Evolutionary conservation across 257 asterid genomes (phyloP), one percentile per base, ranked within the genome.

Genomic region (Mitragyna speciosa): DNA sequence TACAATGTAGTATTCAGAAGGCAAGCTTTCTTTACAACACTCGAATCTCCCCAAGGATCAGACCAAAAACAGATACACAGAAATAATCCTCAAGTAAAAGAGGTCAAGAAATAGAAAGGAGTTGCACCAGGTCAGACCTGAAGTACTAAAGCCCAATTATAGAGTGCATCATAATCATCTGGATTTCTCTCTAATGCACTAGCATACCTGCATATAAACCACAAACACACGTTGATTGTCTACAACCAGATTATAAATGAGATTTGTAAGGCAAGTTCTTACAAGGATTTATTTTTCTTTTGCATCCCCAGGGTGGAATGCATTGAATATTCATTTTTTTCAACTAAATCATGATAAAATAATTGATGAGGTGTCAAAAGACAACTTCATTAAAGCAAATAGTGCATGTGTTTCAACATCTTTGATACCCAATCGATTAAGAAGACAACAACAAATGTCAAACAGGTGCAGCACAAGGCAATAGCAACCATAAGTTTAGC

Each of bases 101-200:
- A 36, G 51, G 15, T 61, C 36, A 16, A n/a, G 64, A 70, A 61
- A 45, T 59, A 56, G 61, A 70, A 71, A 48, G 52, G 28, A 66
- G 3, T 73, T 83, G 82, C 82, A 76, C 39, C 43, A 71, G 47
- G 26, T 74, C 89, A 76, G 76, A 92, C 99, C 98, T 96, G 98
- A 88, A 96, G 98, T 85, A 96, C 97, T 81, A 96, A 88, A 43
- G 98, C 99, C 99, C 99, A 96, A 83, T 94, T 96, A 85, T 96
- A 96, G 86, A 96, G 90, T 33, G 99, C 99, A 86, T 96, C 98
- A 84, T 87, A 92, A 86, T 96, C 99, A 22, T 88, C 97, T 31
- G 98, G 97, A 86, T 96, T 94, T 89, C 93, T 90, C 89, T 92
- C 97, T 78, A 96, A 70, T 59, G 98, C 92, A 87, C 86, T 90